Conservation (phyloP, 116 monocot species). For the Zostera marina region DNA sequence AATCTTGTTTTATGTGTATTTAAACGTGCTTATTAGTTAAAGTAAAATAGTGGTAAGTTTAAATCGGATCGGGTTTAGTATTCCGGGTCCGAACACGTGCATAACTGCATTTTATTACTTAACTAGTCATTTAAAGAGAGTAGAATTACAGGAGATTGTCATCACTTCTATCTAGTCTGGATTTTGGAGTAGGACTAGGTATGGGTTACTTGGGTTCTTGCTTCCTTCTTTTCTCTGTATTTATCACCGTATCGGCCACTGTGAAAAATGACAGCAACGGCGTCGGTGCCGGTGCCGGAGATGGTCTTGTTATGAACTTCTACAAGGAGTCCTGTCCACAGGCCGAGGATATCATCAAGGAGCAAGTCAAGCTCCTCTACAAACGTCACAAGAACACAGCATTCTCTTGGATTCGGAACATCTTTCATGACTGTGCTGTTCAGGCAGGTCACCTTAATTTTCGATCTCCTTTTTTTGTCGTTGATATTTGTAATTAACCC, state of each 20-base stretch:
- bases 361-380: conserved; percentile 81
- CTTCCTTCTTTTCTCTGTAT: conserved; percentile 16
- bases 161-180: not conserved
- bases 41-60: too few relatives aligned
- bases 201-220: conserved; percentile 24
- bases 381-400: conserved; percentile 95
- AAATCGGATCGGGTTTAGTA: too few relatives aligned
- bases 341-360: conserved; percentile 67
- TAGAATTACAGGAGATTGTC: too few relatives aligned
- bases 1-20: not conserved
- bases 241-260: conserved; percentile 20
- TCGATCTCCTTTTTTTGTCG: not conserved
- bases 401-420: conserved; percentile 89
- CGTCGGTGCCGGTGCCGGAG: conserved; percentile 3
- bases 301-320: conserved; percentile 59
- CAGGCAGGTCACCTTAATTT: conserved; percentile 22
- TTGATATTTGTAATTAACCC: too few relatives aligned
- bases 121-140: too few relatives aligned
- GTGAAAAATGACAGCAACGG: conserved; percentile 5
- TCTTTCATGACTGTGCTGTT: conserved; percentile 95
- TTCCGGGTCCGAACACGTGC: too few relatives aligned
- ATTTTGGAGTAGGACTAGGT: not conserved
- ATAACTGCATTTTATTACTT: too few relatives aligned
- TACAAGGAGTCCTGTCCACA: conserved; percentile 91
- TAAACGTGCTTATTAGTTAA: not conserved